Evolutionary conservation across 768 basidiomycete genomes (phyloP), one percentile per base, ranked within the genome.

Genomic region (Piloderma croceum): DNA sequence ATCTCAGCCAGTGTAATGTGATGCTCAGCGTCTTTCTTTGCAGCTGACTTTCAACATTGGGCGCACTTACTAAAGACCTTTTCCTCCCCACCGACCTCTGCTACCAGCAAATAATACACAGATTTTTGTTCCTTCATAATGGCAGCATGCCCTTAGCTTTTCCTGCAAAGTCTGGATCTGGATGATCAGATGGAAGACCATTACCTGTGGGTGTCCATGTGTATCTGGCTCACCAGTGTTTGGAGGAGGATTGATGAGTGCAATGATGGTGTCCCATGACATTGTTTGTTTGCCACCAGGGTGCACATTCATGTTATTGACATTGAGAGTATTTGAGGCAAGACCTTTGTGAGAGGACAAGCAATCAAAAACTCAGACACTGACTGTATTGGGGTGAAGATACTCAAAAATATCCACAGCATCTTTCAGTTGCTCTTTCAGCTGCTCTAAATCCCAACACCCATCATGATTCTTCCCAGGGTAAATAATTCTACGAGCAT

Each of bases 221-320:
- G 42, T 43, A 21, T 43, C 37, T 9, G 15, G 27, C 21, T 19
- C n/a, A 12, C 42, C 42, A 19, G 42, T 33, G 6, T 39, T 36
- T n/a, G 38, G 38, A 31, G 44, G 31, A 31, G 38, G 46, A 31
- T 47, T 47, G 6, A 44, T 43, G 24, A 39, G 31, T 7, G 49
- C 53, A 39, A 48, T 52, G 31, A 39, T 22, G 11, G 54, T 56
- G 32, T 42, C 38, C 25, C 39, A 49, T 46, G 51, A 47, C 5
- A 36, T 38, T 11, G 47, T 49, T 29, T 58, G 54, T 24, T 50
- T 50, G 15, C 56, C 58, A 3, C 56, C 49, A 4, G 47, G 47
- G n/a, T 24, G 32, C 11, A 47, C 38, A 40, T 59, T 60, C 54
- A 59, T 59, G 3, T 57, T 53, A 24, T 54, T 50, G 15, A 41